Evolutionary conservation across 495 filamentous ascomycete genomes (phyloP).

Genomic region (Talaromyces proteolyticus): DNA sequence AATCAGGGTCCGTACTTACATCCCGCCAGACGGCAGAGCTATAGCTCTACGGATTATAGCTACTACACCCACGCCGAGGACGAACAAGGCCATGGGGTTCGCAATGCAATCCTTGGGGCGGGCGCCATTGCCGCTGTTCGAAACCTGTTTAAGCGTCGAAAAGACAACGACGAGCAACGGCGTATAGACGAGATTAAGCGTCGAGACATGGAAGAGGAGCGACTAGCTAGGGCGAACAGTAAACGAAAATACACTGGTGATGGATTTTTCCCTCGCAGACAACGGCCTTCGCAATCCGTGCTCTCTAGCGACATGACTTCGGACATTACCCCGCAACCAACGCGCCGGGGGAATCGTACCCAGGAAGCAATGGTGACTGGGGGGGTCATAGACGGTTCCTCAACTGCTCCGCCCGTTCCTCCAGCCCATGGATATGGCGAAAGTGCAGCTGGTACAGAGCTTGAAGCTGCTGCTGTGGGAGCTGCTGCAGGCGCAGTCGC

Average conservation of each 20-base stretch:
- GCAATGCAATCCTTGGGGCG: constrained; percentile 61
- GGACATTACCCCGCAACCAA: constrained; percentile 29
- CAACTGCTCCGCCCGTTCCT: constrained; percentile 39
- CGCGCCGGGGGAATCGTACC: constrained; percentile 24
- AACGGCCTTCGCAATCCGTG: constrained; percentile 41
- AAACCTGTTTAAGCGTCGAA: constrained; percentile 58
- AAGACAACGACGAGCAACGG: constrained; percentile 56
- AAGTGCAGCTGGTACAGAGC: constrained; percentile 16
- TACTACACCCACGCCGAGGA: constrained; percentile 39
- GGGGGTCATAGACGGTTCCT: constrained; percentile 19
- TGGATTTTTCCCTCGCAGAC: constrained; percentile 51
- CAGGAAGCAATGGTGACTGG: constrained; percentile 29
- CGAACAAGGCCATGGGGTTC: constrained; percentile 41
- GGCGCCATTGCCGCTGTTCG: constrained; percentile 60
- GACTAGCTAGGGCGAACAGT: constrained; percentile 47
- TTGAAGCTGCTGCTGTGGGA: constrained; percentile 35
- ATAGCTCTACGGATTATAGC: constrained; percentile 22
- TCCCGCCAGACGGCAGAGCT: constrained; percentile 32
- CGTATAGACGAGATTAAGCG: constrained; percentile 55
- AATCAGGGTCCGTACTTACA: constrained; percentile 31
- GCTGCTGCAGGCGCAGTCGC: constrained; percentile 40
- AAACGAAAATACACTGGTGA: constrained; percentile 51
- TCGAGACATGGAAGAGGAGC: constrained; percentile 55
- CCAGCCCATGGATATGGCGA: constrained; percentile 33
- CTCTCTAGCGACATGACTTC: constrained; percentile 38